Evolutionary conservation across 2,329 filamentous ascomycete species (phyloP).

Genomic region (Claviceps paspali): DNA sequence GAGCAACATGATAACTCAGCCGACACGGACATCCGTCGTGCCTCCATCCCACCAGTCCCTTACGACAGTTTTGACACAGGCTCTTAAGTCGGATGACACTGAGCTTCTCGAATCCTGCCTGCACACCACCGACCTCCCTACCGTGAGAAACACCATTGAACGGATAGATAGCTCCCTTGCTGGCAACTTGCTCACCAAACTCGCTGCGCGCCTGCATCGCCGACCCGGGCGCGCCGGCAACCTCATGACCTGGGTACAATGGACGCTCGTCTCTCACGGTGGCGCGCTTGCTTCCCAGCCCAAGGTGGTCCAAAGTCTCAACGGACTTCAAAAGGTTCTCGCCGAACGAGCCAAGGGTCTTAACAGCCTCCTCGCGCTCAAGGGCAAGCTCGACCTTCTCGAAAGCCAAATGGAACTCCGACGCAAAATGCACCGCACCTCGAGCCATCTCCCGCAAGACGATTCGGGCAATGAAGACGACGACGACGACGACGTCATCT

Average conservation of each 20-base stretch:
- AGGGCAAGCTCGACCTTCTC: conserved; percentile 90
- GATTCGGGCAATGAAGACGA: conserved; percentile 39
- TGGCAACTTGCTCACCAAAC: conserved; percentile 60
- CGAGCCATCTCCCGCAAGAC: conserved; percentile 23
- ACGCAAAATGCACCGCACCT: conserved; percentile 44
- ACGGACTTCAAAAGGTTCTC: conserved; percentile 70
- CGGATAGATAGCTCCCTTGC: conserved; percentile 77
- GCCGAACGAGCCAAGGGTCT: conserved; percentile 74
- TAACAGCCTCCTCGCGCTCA: conserved; percentile 68
- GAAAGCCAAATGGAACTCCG: conserved; percentile 77
- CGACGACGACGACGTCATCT: conserved; percentile 62
- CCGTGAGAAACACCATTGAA: conserved; percentile 79
- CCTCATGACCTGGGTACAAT: conserved; percentile 91
- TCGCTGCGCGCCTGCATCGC: conserved; percentile 75
- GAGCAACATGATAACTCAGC: conserved; percentile 20
- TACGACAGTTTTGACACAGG: conserved; percentile 83
- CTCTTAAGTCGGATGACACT: conserved; percentile 80
- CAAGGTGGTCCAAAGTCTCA: conserved; percentile 65
- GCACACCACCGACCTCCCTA: conserved; percentile 58
- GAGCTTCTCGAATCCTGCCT: conserved; percentile 86
- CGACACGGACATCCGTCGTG: conserved; percentile 33
- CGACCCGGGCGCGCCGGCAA: conserved; percentile 79
- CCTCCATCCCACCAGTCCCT: conserved; percentile 65
- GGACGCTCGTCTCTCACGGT: conserved; percentile 83
- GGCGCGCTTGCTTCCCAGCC: conserved; percentile 77